phyloP scores from a whole-genome alignment of 352 stramenopile species.

The Pythium periplocum region DNA sequence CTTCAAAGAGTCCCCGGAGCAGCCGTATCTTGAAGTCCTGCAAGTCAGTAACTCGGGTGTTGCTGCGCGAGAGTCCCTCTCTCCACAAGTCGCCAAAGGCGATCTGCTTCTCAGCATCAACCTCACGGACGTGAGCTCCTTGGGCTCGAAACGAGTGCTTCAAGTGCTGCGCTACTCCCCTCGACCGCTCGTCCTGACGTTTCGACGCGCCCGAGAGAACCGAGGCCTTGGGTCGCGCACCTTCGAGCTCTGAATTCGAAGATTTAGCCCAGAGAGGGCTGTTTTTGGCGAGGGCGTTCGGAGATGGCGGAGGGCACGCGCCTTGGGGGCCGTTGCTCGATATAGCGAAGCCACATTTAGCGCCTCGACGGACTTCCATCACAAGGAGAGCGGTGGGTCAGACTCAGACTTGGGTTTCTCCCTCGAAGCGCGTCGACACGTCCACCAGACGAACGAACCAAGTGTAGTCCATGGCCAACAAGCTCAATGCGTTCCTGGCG shows the following conservation, averaged over 20 bases:
- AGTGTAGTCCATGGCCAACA: conserved; percentile 12
- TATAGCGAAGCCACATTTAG: no score
- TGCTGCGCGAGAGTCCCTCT: conserved; percentile 13
- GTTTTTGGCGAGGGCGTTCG: no score
- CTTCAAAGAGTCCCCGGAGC: conserved; percentile 32
- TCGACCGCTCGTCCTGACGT: conserved; percentile 60
- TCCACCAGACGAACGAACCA: no score
- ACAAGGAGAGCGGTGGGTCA: no score
- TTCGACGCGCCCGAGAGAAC: conserved; percentile 24
- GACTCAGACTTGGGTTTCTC: no score
- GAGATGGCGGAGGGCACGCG: no score
- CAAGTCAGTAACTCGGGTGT: background rate
- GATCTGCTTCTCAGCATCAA: conserved; percentile 69
- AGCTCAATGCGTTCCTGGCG: conserved; percentile 76
- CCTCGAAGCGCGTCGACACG: no score
- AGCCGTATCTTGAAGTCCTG: conserved; percentile 32
- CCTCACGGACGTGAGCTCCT: conserved; percentile 40
- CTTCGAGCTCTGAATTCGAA: conserved; percentile 10
- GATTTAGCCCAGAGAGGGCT: no score
- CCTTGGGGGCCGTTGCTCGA: no score
- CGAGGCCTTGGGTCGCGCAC: conserved; percentile 1
- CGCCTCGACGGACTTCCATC: no score
- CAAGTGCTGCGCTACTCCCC: conserved; percentile 53
- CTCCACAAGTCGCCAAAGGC: conserved; percentile 23
- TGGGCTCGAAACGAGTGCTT: conserved; percentile 43